Base-by-base conservation (phyloP, 805 yeast genomes). In the Starmerella bombi region DNA sequence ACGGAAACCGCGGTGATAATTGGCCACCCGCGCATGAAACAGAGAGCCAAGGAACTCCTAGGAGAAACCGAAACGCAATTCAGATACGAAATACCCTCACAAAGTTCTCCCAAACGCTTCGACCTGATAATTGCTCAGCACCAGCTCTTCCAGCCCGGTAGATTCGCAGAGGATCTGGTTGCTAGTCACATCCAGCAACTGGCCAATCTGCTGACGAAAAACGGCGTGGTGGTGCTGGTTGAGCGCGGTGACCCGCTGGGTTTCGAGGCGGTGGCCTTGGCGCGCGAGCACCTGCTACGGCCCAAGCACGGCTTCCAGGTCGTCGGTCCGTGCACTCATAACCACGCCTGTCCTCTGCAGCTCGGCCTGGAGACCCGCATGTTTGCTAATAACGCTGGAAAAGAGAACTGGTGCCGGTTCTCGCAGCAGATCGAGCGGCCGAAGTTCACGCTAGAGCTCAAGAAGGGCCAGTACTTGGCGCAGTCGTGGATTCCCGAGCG, bases 181-280 rank as follows among this genome's bases (percentile, higher is more conserved):
- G 96, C 85, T 58, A 66, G 67, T 18, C 76, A 70, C 38, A 52
- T 83, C 8, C 74, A 77, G 46, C 65, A 67, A 44, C 64, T 80
- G 25, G 62, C 85, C 19, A 64, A 67, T 15, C 61, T 80, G 15
- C 60, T 86, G 34, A 70, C 73, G 14, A 94, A 95, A 0, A 72
- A 74, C 9, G 98, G 97, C 0, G 76, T 77, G 43, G 59, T 88
- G 10, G 77, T 85, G 1, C 57, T 91, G 2, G 62, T 86, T 3
- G 97, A 91, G 61, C 67, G 95, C 47, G 98, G 98, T 3, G 81
- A 80, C 41, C 83, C 96, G 0, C 55, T 76, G 25, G 97, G 97
- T 0, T 83, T 83, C 55, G 98, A 91, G 59, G 67, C 75, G 3
- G 70, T 85, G 42, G 93, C 94, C 0, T 67, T 95, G 40, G 95